phyloP scores from a whole-genome alignment of 2,329 filamentous ascomycete species.

The Gyromitra esculenta region DNA sequence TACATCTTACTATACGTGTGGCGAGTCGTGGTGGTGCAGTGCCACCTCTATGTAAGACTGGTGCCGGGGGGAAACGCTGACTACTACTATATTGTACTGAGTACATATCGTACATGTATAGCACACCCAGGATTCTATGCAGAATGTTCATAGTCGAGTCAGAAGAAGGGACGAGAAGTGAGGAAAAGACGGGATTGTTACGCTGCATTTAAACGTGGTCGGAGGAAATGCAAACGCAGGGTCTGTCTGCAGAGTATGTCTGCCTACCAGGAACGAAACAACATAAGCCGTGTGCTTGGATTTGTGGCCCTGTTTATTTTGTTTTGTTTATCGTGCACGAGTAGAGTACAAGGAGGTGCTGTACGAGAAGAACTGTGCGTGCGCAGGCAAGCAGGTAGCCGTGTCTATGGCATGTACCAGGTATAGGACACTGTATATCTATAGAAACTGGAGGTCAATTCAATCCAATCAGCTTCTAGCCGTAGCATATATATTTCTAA shows the following conservation, averaged over 20 bases:
- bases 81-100: not conserved
- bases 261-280: constrained; percentile 27
- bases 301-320: constrained; percentile 20
- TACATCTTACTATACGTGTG: constrained; percentile 10
- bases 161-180: constrained; percentile 16
- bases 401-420: constrained; percentile 28
- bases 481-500: constrained; percentile 39
- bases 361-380: constrained; percentile 10
- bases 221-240: constrained; percentile 33
- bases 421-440: constrained; percentile 25
- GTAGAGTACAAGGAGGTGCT: not conserved
- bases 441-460: constrained; percentile 20
- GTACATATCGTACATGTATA: constrained; percentile 10
- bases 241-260: constrained; percentile 34
- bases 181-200: constrained; percentile 11
- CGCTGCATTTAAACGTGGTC: constrained; percentile 5
- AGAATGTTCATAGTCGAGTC: constrained; percentile 4
- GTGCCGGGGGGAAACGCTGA: not conserved
- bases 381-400: constrained; percentile 17
- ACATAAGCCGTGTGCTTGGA: not conserved
- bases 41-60: constrained; percentile 1
- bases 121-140: not conserved
- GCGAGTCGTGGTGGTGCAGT: not conserved
- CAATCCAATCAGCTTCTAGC: not conserved
- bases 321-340: constrained; percentile 6